Conservation (phyloP, 1,284 basidiomycete genomes). For the Apiotrichum sp. region DNA sequence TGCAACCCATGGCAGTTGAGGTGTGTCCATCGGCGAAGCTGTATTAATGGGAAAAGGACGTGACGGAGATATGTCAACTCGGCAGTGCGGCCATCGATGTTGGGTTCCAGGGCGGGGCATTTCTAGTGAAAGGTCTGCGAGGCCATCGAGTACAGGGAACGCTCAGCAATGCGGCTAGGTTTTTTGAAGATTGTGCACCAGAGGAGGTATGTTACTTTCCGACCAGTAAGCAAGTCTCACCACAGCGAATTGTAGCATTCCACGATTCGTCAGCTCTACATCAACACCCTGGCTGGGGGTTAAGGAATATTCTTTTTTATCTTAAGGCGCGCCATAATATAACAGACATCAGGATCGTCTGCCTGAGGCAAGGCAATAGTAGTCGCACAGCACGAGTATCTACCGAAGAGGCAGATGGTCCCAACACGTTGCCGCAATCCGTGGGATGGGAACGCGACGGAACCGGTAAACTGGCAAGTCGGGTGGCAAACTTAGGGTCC, state of each 20-base stretch:
- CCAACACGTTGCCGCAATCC: slow-evolving; percentile 41
- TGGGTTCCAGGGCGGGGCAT: slow-evolving; percentile 6
- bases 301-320: slow-evolving; percentile 84
- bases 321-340: slow-evolving; percentile 56
- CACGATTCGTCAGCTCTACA: slow-evolving; percentile 77
- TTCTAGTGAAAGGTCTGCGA: slow-evolving; percentile 21
- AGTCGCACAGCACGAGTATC: slow-evolving; percentile 20
- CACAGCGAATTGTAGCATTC: slow-evolving; percentile 64
- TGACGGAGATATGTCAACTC: neutral
- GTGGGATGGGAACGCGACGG: slow-evolving; percentile 95
- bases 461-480: slow-evolving; percentile 74
- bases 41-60: neutral
- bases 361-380: slow-evolving; percentile 56
- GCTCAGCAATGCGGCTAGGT: slow-evolving; percentile 55
- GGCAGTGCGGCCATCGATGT: neutral
- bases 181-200: slow-evolving; percentile 51
- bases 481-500: slow-evolving; percentile 84
- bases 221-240: neutral
- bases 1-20: neutral
- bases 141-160: slow-evolving; percentile 49
- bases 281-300: slow-evolving; percentile 82
- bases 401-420: neutral
- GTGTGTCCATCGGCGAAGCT: neutral
- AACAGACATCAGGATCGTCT: slow-evolving; percentile 59
- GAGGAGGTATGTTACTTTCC: slow-evolving; percentile 43